phyloP scores from a whole-genome alignment of 2,329 filamentous ascomycete species.

The Leptographium procerum region DNA sequence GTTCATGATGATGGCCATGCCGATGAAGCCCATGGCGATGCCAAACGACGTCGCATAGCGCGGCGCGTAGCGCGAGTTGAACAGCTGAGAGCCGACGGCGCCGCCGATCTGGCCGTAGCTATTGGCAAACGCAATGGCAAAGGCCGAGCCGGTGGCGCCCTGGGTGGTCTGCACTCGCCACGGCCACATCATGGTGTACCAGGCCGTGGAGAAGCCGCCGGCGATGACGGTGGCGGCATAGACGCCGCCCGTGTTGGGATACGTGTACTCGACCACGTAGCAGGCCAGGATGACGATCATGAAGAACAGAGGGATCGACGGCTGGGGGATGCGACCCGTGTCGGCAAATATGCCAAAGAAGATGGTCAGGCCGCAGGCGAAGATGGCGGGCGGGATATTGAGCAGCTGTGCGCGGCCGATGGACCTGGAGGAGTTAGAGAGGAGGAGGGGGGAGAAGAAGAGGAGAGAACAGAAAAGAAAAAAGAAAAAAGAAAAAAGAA shows the following conservation, averaged over 20 bases:
- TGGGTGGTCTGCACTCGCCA: constrained; percentile 9
- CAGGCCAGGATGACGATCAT: constrained; percentile 6
- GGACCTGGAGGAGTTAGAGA: constrained; percentile 10
- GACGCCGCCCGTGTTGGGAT: constrained; percentile 14
- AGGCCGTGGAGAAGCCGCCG: constrained; percentile 26
- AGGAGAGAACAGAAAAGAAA: no score
- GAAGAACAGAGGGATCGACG: constrained; percentile 5
- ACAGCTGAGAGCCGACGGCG: constrained; percentile 10
- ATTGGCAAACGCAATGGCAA: constrained; percentile 11
- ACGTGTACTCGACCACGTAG: constrained; percentile 9
- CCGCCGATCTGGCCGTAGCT: constrained; percentile 14
- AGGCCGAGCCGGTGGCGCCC: constrained; percentile 9
- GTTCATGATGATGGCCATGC: constrained; percentile 1
- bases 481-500: no score
- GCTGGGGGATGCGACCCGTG: constrained; percentile 7
- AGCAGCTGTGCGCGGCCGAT: constrained; percentile 36
- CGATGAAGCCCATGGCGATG: constrained; percentile 8
- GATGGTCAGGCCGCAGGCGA: constrained; percentile 5
- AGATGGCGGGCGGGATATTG: constrained; percentile 18
- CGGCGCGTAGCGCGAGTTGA: constrained; percentile 8
- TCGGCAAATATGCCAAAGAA: constrained; percentile 9
- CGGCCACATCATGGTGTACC: constrained; percentile 16
- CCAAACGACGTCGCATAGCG: constrained; percentile 8
- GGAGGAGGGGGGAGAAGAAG: background rate
- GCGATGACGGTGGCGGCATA: constrained; percentile 34